Evolutionary conservation across 192 early-diverging fungal species (phyloP).

Genomic region (Chytriomyces hyalinus): DNA sequence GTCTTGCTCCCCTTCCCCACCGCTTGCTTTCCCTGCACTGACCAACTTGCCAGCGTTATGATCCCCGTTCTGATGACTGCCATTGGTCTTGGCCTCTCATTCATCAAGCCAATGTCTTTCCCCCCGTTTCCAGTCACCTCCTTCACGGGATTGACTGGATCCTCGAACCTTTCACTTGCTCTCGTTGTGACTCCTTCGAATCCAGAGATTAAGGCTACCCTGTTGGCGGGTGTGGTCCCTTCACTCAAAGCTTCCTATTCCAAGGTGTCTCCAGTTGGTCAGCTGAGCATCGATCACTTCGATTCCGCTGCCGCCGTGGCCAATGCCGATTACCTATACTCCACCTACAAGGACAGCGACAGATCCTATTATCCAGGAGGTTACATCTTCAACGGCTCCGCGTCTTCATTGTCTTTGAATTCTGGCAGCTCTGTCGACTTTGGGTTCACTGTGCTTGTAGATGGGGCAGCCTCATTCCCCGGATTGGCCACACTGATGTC

Average conservation of each 20-base stretch:
- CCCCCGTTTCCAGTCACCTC: not conserved
- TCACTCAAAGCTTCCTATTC: not conserved
- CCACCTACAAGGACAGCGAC: not conserved
- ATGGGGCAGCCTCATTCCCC: not conserved
- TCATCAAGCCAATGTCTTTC: not conserved
- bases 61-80: conserved; percentile 4
- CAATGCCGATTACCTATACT: not conserved
- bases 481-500: not conserved
- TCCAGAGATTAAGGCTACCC: not conserved
- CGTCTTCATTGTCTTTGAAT: not conserved
- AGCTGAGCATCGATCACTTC: not conserved
- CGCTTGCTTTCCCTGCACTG: not conserved
- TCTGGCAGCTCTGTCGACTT: not conserved
- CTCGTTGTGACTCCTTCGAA: not conserved
- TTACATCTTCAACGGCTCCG: not conserved
- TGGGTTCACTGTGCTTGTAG: not conserved
- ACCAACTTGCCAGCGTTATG: not conserved
- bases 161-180: not conserved
- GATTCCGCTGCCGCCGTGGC: not conserved
- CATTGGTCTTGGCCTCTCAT: not conserved
- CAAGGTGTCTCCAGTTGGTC: not conserved
- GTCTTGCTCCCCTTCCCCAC: not conserved
- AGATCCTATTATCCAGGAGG: conserved; percentile 15
- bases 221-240: not conserved
- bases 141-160: not conserved